A percentile compares a stretch with the other conserved stretches of the same genome.
Conservation (phyloP, 257 asterid species). For the Solanum dulcamara region DNA sequence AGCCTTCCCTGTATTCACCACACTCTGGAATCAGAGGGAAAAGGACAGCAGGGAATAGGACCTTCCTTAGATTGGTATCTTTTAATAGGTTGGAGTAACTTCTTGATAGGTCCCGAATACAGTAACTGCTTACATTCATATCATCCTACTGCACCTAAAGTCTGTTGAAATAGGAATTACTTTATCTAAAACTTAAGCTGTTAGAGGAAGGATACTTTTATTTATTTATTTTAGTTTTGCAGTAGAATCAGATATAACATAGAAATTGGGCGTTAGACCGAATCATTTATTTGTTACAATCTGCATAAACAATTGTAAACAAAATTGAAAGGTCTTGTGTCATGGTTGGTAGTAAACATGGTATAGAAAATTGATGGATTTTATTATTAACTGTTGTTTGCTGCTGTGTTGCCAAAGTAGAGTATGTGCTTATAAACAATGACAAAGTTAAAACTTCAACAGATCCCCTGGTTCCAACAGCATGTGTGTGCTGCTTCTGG, state of each 20-base stretch:
- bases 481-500: not conserved
- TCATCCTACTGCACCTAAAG: not conserved
- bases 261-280: not conserved
- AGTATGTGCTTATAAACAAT: not conserved
- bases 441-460: not conserved
- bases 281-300: not conserved
- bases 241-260: not conserved
- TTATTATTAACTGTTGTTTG: not conserved
- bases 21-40: not conserved
- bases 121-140: not conserved
- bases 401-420: not conserved
- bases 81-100: not conserved
- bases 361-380: not conserved
- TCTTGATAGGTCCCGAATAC: not conserved
- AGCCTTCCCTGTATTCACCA: not conserved
- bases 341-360: not conserved
- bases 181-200: not conserved
- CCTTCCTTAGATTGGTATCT: not conserved
- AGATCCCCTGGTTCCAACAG: not conserved
- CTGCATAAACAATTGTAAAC: not conserved
- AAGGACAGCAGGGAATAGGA: not conserved
- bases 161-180: not conserved
- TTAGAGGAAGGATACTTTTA: not conserved
- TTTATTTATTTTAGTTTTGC: not conserved
- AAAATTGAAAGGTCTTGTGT: not conserved